These are phyloP conservation scores for Begonia masoniana DNA, from an alignment of 306 rosid genomes.

Conservation along the genomic window DNA sequence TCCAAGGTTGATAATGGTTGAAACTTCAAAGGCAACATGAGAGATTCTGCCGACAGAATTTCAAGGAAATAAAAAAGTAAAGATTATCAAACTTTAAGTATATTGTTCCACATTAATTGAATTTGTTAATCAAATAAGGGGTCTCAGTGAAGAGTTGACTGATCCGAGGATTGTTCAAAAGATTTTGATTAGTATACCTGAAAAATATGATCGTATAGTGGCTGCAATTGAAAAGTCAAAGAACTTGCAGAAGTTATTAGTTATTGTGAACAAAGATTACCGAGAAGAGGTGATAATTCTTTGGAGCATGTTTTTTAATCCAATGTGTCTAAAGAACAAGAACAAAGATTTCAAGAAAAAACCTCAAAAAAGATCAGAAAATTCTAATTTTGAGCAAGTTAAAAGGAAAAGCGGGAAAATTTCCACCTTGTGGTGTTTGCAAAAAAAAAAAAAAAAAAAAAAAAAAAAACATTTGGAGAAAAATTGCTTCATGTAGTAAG, in stretches of 20 bases:
- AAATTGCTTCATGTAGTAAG: neutral
- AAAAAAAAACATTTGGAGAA: neutral
- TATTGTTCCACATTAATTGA: neutral
- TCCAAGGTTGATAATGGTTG: neutral
- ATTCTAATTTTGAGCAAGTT: neutral
- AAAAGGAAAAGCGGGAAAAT: neutral
- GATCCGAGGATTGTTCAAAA: neutral
- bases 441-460: no score
- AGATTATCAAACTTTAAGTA: neutral
- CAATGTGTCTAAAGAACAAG: neutral
- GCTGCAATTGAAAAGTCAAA: slow-evolving; percentile 1
- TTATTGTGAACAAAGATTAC: neutral
- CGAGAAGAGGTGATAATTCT: neutral
- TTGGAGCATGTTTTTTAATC: neutral
- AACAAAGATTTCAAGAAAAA: neutral
- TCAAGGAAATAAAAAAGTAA: neutral
- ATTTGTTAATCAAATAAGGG: neutral
- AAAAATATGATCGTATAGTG: neutral
- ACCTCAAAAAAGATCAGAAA: neutral
- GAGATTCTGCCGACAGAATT: neutral
- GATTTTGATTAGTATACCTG: neutral
- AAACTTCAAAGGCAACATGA: neutral
- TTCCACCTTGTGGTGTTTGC: neutral
- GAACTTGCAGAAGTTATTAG: neutral
- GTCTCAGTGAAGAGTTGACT: neutral